phyloP scores from a whole-genome alignment of 768 basidiomycete species.

The Russula brevipes region DNA sequence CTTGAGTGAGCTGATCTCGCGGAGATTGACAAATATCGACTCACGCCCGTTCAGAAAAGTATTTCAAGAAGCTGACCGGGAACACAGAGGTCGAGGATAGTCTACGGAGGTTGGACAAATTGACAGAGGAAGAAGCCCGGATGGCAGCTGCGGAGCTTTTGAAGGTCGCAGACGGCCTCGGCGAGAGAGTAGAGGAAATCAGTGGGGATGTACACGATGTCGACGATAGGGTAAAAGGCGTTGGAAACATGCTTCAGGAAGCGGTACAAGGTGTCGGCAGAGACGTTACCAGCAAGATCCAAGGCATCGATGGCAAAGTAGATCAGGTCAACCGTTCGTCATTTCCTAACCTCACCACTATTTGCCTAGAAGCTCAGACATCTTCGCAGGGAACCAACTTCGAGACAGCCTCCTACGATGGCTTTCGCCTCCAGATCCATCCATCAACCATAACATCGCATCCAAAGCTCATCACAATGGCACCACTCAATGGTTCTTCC shows the following conservation, averaged over 20 bases:
- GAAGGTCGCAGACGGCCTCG: not conserved
- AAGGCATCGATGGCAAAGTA: not conserved
- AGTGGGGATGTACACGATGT: not conserved
- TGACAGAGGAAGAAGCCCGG: not conserved
- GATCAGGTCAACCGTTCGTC: not conserved
- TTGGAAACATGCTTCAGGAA: not conserved
- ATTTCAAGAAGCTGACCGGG: not conserved
- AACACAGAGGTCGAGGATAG: not conserved
- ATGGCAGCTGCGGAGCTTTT: not conserved
- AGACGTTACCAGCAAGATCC: not conserved
- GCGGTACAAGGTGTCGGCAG: not conserved
- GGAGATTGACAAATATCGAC: not conserved
- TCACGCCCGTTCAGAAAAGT: not conserved
- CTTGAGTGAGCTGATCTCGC: not conserved
- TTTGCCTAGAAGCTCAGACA: not conserved
- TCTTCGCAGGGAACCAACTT: not conserved
- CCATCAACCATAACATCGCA: not conserved
- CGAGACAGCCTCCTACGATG: not conserved
- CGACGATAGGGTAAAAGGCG: no score
- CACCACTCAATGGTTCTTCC: not conserved
- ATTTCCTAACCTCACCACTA: not conserved
- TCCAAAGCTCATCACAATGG: not conserved
- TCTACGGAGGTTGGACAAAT: not conserved
- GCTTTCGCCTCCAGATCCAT: not conserved
- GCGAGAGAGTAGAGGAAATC: not conserved